phyloP scores from a whole-genome alignment of 441 rosid species.

The Hura crepitans region DNA sequence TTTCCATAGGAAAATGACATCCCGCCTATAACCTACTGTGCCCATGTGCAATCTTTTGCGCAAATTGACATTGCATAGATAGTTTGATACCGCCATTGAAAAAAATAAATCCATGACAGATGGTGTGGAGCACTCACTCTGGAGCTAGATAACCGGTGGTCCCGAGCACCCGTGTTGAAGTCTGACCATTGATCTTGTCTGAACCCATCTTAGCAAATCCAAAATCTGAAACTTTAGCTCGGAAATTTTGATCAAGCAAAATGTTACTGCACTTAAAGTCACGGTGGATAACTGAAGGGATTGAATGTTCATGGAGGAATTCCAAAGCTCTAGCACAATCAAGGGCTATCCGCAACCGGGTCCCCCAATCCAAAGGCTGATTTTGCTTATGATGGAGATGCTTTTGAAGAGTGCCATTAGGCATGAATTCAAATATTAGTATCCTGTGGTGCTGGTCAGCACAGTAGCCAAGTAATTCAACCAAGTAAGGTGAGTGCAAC shows the following conservation, averaged over 20 bases:
- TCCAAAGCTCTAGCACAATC: conserved; percentile 82
- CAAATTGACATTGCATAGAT: conserved; percentile 23
- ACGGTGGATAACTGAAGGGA: conserved; percentile 73
- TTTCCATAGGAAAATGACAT: conserved; percentile 32
- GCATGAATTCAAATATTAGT: conserved; percentile 67
- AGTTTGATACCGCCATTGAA: conserved; percentile 13
- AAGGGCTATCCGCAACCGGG: conserved; percentile 70
- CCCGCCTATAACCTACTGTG: conserved; percentile 17
- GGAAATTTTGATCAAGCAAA: conserved; percentile 51
- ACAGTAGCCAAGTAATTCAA: conserved; percentile 83
- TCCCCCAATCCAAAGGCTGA: conserved; percentile 60
- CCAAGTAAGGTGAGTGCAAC: conserved; percentile 70
- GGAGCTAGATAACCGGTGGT: conserved; percentile 86
- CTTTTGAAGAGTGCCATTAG: conserved; percentile 59
- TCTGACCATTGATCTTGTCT: conserved; percentile 66
- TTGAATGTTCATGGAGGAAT: conserved; percentile 66
- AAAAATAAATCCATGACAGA: conserved; percentile 15
- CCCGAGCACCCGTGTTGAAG: conserved; percentile 60
- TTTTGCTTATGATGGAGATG: conserved; percentile 49
- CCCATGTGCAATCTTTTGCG: conserved; percentile 30
- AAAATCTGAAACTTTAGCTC: conserved; percentile 72
- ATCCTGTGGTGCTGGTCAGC: conserved; percentile 85
- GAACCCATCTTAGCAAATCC: conserved; percentile 76
- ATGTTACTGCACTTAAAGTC: conserved; percentile 76
- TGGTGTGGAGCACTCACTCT: conserved; percentile 58